Conservation (phyloP, 179 eudicot species). For the Silene vulgaris region DNA sequence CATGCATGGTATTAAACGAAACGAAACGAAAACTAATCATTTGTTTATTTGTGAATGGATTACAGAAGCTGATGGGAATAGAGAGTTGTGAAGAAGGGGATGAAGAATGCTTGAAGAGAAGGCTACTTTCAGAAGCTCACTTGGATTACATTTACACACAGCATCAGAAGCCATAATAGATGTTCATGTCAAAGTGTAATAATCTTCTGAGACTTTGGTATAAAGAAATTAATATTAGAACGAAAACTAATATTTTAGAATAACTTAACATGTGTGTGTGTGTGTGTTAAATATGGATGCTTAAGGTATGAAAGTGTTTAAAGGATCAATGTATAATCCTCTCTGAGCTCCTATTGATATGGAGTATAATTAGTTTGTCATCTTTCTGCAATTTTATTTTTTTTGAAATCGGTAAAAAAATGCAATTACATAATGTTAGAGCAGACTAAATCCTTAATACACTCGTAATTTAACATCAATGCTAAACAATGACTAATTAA, state of each 20-base stretch:
- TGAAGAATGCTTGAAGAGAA: constrained; percentile 64
- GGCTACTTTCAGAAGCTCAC: constrained; percentile 55
- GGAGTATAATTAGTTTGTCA: no score
- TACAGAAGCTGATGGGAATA: constrained; percentile 41
- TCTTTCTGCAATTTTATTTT: no score
- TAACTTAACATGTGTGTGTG: constrained; percentile 10
- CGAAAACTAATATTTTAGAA: constrained; percentile 14
- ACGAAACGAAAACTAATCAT: no score
- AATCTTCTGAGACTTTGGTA: constrained; percentile 16
- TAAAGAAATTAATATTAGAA: constrained; percentile 15
- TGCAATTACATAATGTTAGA: no score
- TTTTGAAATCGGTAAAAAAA: no score
- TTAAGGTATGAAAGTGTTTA: constrained; percentile 9
- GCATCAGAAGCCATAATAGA: constrained; percentile 41
- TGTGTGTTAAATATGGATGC: constrained; percentile 6
- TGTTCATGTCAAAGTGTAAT: not conserved
- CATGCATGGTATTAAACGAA: no score
- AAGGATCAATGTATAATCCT: not conserved
- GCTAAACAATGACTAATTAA: no score
- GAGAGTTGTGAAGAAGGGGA: constrained; percentile 49
- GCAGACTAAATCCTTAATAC: no score
- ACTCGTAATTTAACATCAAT: no score
- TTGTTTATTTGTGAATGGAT: not conserved
- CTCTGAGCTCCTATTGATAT: no score
- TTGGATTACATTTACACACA: constrained; percentile 83